Evolutionary conservation across 441 rosid genomes (phyloP), one percentile per base, ranked within the genome.

Genomic region (Mallotus repandus): DNA sequence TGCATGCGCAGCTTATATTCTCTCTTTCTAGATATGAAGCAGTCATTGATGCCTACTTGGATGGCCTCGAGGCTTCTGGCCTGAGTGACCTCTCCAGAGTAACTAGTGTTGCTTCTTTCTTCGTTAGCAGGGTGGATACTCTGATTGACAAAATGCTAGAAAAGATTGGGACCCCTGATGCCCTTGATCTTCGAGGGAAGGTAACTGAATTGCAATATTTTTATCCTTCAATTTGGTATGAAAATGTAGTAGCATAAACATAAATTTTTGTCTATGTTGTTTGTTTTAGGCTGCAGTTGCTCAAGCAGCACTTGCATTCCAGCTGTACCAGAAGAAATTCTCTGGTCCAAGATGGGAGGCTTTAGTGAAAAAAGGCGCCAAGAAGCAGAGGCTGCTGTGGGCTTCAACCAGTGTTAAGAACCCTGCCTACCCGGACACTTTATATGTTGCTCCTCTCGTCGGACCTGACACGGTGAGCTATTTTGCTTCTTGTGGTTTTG

Each of bases 291-390:
- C 97, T 18, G 99, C 98, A 0, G 97, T 96, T 45, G 96, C 98
- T 80, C 99, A 96, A 87, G 97, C 99, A 72, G 94, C 89, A 25
- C 84, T 96, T 50, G 99, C 99, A 38, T 96, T 85, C 85, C 78
- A 87, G 84, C 93, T 96, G 11, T 96, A 96, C 96, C 96, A 93
- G 87, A 90, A 86, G 90, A 96, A 96, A 77, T 96, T 93, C 84
- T 96, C 97, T 35, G 97, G 99, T 57, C 97, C 97, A 72, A 90
- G 99, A 80, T 93, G 98, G 99, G 97, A 93, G 78, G 97, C 97
- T 80, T 65, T 96, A 60, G 93, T 86, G 78, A 90, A 93, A 84
- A 96, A 96, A 71, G 99, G 98, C 64, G 99, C 99, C 65, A 96
- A 96, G 96, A 96, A 93, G 81, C 99, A 96, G 83, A 89, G 97